These are phyloP conservation scores for Trichoderma erinaceum DNA, from an alignment of 495 filamentous ascomycete genomes.

Conservation along the genomic window DNA sequence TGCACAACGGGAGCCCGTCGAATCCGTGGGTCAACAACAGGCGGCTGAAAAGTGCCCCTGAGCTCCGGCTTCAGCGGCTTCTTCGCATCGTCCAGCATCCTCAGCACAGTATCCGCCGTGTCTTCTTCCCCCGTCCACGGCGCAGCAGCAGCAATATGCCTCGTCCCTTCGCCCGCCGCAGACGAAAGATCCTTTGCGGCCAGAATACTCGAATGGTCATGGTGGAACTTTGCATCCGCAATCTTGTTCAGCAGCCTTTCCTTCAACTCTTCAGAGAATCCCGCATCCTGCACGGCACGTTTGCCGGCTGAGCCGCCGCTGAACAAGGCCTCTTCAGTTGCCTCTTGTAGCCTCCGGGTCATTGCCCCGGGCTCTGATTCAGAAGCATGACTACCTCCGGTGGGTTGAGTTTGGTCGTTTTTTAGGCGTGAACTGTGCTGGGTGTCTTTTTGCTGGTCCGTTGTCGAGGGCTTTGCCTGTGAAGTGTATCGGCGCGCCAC, in stretches of 20 bases:
- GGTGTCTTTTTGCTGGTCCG: not conserved
- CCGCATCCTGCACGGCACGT: constrained; percentile 74
- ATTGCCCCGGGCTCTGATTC: constrained; percentile 51
- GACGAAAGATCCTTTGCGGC: constrained; percentile 56
- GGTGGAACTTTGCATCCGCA: constrained; percentile 60
- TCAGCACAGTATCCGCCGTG: constrained; percentile 65
- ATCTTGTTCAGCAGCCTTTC: constrained; percentile 66
- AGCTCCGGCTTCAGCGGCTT: constrained; percentile 57
- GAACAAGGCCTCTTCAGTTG: constrained; percentile 73
- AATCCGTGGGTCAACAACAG: constrained; percentile 55
- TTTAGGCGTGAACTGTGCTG: not conserved
- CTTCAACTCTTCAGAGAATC: constrained; percentile 84
- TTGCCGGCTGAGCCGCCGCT: constrained; percentile 63
- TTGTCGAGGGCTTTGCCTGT: not conserved
- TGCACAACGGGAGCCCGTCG: constrained; percentile 32
- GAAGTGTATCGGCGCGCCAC: not conserved
- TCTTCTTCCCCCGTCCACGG: constrained; percentile 77
- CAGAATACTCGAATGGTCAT: constrained; percentile 63
- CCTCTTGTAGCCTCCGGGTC: constrained; percentile 65
- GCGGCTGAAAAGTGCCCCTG: constrained; percentile 40
- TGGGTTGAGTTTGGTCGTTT: not conserved
- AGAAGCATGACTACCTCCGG: not conserved
- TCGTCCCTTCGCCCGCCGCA: constrained; percentile 64
- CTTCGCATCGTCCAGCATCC: constrained; percentile 82
- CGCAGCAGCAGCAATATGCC: constrained; percentile 61